Conservation (phyloP, 139 green algal genomes). For the Pycnococcus provasolii region DNA sequence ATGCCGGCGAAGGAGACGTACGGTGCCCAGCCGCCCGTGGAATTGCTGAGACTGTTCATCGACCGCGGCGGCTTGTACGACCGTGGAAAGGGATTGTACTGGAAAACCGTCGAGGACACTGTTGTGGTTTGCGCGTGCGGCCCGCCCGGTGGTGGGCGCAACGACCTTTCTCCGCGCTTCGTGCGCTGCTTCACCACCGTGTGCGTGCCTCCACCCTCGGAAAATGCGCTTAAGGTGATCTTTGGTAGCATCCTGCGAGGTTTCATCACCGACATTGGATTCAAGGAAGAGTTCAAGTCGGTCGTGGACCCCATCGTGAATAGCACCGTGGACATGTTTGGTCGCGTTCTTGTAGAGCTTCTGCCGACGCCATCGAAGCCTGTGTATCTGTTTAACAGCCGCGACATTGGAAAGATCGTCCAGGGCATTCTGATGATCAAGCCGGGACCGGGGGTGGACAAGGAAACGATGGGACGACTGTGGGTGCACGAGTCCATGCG, state of each 20-base stretch:
- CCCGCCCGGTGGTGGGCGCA: conserved; percentile 49
- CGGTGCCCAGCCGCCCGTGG: conserved; percentile 61
- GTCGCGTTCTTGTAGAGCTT: conserved; percentile 26
- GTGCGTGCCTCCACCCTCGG: conserved; percentile 45
- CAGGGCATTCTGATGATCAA: conserved; percentile 57
- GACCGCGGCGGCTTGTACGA: conserved; percentile 64
- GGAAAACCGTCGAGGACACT: conserved; percentile 58
- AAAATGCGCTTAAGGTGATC: conserved; percentile 1
- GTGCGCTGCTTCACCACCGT: conserved; percentile 64
- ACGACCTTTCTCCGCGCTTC: conserved; percentile 54
- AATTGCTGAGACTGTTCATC: conserved; percentile 68
- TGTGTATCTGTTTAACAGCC: conserved; percentile 68
- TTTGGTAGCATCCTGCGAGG: conserved; percentile 46
- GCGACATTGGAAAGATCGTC: conserved; percentile 62
- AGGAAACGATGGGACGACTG: conserved; percentile 42
- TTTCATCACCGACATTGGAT: conserved; percentile 45
- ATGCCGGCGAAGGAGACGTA: conserved; percentile 64
- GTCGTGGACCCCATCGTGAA: conserved; percentile 46
- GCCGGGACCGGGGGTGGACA: conserved; percentile 28
- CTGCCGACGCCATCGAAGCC: conserved; percentile 49
- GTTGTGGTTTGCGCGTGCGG: conserved; percentile 47
- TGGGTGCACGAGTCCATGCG: conserved; percentile 63
- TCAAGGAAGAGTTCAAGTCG: conserved; percentile 38
- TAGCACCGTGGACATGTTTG: conserved; percentile 41
- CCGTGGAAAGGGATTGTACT: conserved; percentile 56